Base-by-base conservation (phyloP, 345 rosid genomes). In the Lumnitzera racemosa region DNA sequence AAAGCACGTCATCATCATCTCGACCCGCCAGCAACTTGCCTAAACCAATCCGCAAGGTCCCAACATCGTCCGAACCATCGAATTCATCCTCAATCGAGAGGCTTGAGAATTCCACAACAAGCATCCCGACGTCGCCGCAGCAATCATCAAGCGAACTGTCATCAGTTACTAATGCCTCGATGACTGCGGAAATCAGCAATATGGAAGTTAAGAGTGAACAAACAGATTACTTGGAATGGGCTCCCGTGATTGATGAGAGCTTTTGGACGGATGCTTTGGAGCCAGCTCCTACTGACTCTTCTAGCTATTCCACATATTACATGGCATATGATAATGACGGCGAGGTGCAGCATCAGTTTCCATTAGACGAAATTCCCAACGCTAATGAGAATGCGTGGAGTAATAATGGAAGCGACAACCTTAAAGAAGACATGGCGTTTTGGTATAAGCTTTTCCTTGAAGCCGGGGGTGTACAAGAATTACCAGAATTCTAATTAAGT, bases 381-480 rank as follows among this genome's bases (percentile, higher is more conserved):
- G 11, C 43, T 36, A 7, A 7, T 36, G 9, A 36, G 43, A 7
- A 9, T 4, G 43, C 11, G 9, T 7, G 43, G 43, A 36, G 20
- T 20, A 20, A 20, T 20, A 20, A 36, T 36, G 43, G 11, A 36
- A 36, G 11, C 43, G 7, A 4, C 43, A 46, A 41, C 61, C 16
- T 12, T 17, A 25, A 58, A 23, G 84, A 78, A 14, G 74, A 74
- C 48, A 76, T 81, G 81, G 84, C 72, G 10, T 90, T 85, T 29
- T 90, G 95, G 95, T 81, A 83, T 51, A 69, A 85, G 59, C 49
- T 90, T 56, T 74, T 90, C 61, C 67, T 83, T 20, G 64, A 59
- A 55, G 56, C 84, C 7, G 90, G 75, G 0, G 86, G 74, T 2
- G 31, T n/a, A 0, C 6, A 13, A 24, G 50, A 58, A 24, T 23